Evolutionary conservation across 164 flowering plant genomes (phyloP).

Genomic region (Cinnamomum chago): DNA sequence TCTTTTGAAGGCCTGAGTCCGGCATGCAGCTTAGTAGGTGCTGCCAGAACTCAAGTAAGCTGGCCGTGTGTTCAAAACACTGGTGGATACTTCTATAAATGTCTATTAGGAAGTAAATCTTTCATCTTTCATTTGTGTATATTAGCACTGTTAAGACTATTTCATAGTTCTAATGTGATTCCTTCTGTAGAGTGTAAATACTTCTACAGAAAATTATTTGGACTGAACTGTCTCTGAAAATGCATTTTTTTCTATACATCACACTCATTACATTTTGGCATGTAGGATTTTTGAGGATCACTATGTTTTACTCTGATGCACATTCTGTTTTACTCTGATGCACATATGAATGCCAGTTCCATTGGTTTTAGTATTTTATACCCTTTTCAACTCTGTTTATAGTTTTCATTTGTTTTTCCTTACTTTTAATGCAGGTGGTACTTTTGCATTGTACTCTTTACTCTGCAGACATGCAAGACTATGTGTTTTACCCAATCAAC

Average conservation of each 20-base stretch:
- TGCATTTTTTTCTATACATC: background rate
- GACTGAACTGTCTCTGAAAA: background rate
- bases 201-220: background rate
- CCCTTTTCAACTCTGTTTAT: background rate
- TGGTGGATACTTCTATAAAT: too few species aligned
- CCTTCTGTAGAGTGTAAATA: background rate
- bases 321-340: background rate
- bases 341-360: too few species aligned
- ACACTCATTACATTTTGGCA: background rate
- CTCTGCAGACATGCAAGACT: constrained; percentile 69
- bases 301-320: background rate
- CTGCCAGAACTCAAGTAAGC: too few species aligned
- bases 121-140: too few species aligned
- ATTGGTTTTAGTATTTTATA: background rate
- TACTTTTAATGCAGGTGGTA: constrained; percentile 58
- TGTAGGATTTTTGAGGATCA: background rate
- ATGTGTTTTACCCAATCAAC: constrained; percentile 58
- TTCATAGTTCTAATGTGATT: too few species aligned
- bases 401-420: background rate
- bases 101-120: too few species aligned
- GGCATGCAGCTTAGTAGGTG: too few species aligned
- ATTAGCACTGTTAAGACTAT: too few species aligned
- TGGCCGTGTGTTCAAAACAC: too few species aligned
- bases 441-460: constrained; percentile 74
- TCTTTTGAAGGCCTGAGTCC: too few species aligned